Percentiles rank a stretch among this genome's conserved stretches.
Conservation (phyloP, 169 alveolate genomes). For the Perkinsus olseni region DNA sequence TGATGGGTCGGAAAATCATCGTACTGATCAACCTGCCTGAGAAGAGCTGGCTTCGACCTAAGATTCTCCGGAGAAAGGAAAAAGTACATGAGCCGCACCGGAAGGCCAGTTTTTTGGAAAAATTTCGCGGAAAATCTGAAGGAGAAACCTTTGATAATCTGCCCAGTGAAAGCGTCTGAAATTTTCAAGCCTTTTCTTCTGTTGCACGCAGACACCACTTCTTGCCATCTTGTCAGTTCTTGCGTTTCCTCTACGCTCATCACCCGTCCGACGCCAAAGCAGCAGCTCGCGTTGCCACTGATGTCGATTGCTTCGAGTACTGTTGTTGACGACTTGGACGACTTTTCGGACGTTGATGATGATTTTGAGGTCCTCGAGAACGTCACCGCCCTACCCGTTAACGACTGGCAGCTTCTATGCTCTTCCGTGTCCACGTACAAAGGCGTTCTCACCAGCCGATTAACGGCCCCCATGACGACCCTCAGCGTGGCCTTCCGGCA, state of each 20-base stretch:
- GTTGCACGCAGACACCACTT: background rate
- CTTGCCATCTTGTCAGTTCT: background rate
- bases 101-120: no score
- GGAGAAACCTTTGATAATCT: no score
- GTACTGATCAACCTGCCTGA: no score
- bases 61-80: no score
- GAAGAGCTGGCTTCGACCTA: no score
- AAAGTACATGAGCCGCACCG: no score
- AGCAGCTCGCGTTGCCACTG: background rate
- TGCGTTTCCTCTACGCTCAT: background rate
- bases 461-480: background rate
- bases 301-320: background rate
- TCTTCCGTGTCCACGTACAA: background rate
- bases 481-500: background rate
- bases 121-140: no score
- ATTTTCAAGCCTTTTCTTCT: no score
- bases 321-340: background rate
- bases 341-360: background rate
- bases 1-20: no score
- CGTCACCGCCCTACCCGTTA: background rate
- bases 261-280: background rate
- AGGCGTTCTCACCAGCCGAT: background rate
- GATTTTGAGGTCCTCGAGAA: background rate
- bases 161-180: no score
- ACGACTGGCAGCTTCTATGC: background rate